Evolutionary conservation across 768 basidiomycete genomes (phyloP).

Genomic region (Stropharia rugosoannulata): DNA sequence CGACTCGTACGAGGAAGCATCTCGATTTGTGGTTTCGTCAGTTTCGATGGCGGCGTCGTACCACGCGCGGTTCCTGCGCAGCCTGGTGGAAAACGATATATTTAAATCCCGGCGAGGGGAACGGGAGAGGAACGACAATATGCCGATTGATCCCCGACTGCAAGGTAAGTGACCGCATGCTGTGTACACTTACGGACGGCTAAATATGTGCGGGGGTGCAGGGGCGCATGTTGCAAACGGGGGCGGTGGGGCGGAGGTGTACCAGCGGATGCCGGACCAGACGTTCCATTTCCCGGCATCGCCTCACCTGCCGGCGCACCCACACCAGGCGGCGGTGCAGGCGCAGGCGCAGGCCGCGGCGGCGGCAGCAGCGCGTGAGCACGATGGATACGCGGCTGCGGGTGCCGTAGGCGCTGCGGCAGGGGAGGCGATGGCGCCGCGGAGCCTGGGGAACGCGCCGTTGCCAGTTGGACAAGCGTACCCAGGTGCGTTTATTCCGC

Average conservation of each 20-base stretch:
- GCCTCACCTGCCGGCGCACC: conserved; percentile 32
- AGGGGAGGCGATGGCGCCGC: conserved; percentile 9
- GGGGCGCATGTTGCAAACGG: conserved; percentile 19
- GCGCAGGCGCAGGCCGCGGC: neutral
- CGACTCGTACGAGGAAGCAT: conserved; percentile 76
- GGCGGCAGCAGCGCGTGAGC: conserved; percentile 15
- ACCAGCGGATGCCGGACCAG: conserved; percentile 29
- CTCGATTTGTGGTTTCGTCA: conserved; percentile 46
- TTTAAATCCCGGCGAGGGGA: conserved; percentile 49
- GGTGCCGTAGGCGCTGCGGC: too few species aligned
- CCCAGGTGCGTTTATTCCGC: conserved; percentile 32
- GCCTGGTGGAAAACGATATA: conserved; percentile 62
- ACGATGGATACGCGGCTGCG: conserved; percentile 4
- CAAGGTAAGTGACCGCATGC: conserved; percentile 41
- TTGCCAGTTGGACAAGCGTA: conserved; percentile 16
- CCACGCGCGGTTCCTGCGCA: conserved; percentile 78
- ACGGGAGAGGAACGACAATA: conserved; percentile 36
- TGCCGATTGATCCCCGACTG: conserved; percentile 54
- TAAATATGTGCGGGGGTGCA: neutral
- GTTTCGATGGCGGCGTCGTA: conserved; percentile 68
- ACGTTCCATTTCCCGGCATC: conserved; percentile 43
- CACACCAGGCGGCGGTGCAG: conserved; percentile 17
- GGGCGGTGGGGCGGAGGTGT: conserved; percentile 33
- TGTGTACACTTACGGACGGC: neutral
- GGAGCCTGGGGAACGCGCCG: conserved; percentile 9